Percentiles rank a stretch among this genome's conserved stretches.
phyloP scores from a whole-genome alignment of 768 basidiomycete genomes.

The Leccinum fibrillosum region DNA sequence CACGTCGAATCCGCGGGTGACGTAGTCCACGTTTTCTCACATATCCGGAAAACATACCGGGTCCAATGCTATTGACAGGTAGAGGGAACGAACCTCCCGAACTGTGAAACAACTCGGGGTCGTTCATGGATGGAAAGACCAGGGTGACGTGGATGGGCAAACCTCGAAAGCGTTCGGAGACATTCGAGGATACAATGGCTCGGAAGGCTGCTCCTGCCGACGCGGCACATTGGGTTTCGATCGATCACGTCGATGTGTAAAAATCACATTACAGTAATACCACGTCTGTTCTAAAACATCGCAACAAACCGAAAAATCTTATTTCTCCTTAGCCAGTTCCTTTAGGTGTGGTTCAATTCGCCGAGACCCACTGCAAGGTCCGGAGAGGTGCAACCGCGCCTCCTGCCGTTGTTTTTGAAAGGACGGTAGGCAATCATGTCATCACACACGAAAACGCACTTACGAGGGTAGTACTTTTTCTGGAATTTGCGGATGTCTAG shows the following conservation, averaged over 20 bases:
- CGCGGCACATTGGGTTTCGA: conserved; percentile 47
- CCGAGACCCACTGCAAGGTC: too few relatives aligned
- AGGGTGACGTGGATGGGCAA: conserved; percentile 10
- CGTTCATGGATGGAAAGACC: conserved; percentile 8
- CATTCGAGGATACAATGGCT: conserved; percentile 12
- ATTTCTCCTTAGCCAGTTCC: too few relatives aligned
- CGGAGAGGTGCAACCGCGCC: too few relatives aligned
- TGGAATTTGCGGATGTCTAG: too few relatives aligned
- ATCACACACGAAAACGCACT: too few relatives aligned
- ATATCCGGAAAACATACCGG: conserved; percentile 84
- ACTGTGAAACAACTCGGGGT: conserved; percentile 3
- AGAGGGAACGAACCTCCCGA: conserved; percentile 45
- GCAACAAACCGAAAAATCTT: too few relatives aligned
- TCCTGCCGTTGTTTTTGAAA: too few relatives aligned
- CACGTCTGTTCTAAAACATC: too few relatives aligned
- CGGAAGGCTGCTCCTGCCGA: conserved; percentile 5
- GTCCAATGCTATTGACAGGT: conserved; percentile 61
- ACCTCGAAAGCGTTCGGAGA: conserved; percentile 9
- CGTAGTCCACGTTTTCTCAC: conserved; percentile 83
- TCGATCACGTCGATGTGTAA: conserved; percentile 56
- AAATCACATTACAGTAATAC: neutral
- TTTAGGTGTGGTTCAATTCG: too few relatives aligned
- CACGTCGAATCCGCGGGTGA: conserved; percentile 54
- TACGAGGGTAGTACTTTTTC: too few relatives aligned
- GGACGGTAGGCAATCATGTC: too few relatives aligned